Conservation (phyloP, 2,329 filamentous ascomycete species). For the Ophiostoma ips region DNA sequence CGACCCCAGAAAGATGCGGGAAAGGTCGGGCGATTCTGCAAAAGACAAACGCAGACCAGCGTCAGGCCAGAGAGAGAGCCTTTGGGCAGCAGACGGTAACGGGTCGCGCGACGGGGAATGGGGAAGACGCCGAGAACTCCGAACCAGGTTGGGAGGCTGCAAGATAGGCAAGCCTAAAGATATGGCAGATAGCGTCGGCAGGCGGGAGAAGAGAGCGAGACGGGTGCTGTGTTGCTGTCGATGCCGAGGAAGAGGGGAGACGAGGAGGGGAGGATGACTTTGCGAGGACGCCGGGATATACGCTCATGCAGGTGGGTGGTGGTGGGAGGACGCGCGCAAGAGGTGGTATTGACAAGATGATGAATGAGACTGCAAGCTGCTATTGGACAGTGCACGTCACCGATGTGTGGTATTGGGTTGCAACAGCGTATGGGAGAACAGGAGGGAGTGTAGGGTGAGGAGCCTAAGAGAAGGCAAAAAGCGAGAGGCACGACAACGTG, state of each 20-base stretch:
- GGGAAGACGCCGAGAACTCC: too few species aligned
- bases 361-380: constrained; percentile 2
- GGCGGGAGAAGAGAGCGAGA: not conserved
- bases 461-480: not conserved
- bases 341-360: constrained; percentile 5
- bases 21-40: not conserved
- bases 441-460: not conserved
- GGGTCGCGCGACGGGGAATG: not conserved
- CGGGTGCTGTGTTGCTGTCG: not conserved
- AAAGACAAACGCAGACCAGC: too few species aligned
- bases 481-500: constrained; percentile 1
- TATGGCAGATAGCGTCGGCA: not conserved
- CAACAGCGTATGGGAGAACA: not conserved
- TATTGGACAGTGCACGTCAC: constrained; percentile 3
- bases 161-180: too few species aligned
- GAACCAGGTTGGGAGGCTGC: too few species aligned
- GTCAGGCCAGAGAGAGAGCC: not conserved
- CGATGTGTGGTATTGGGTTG: constrained; percentile 1
- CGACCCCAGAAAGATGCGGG: not conserved
- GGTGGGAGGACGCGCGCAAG: not conserved
- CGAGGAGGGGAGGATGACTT: not conserved
- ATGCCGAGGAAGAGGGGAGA: not conserved
- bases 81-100: not conserved
- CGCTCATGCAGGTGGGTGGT: not conserved
- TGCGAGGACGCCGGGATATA: not conserved